A percentile compares a stretch with the other conserved stretches of the same genome.
These are phyloP conservation scores for Diplodia seriata DNA, from an alignment of 2,329 filamentous ascomycete genomes.

Conservation along the genomic window DNA sequence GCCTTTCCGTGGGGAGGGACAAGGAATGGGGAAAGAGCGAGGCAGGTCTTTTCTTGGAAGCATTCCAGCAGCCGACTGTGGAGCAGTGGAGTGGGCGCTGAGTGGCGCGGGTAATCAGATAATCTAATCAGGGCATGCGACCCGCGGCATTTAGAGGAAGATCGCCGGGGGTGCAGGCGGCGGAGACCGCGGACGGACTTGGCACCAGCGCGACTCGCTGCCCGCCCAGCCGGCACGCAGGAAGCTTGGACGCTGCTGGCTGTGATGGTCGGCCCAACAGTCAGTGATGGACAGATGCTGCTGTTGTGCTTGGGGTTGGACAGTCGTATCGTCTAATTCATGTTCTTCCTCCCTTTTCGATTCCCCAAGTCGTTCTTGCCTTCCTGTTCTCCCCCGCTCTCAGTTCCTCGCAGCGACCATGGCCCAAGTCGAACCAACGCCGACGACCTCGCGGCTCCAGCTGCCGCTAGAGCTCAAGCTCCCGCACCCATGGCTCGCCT, in stretches of 20 bases:
- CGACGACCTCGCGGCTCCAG: neutral
- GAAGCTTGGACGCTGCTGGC: neutral
- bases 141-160: slow-evolving; percentile 20
- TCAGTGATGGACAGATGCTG: neutral
- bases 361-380: neutral
- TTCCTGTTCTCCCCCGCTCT: too few species aligned
- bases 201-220: neutral
- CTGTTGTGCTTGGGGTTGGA: neutral
- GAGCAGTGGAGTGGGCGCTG: neutral
- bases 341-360: neutral
- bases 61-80: neutral
- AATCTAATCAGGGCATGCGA: slow-evolving; percentile 19
- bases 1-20: neutral
- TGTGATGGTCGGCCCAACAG: neutral
- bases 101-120: slow-evolving; percentile 17
- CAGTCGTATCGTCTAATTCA: neutral
- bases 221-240: neutral
- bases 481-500: slow-evolving; percentile 48
- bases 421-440: slow-evolving; percentile 2
- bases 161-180: neutral
- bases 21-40: too few species aligned
- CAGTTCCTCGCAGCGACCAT: neutral
- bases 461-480: slow-evolving; percentile 22
- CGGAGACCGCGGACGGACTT: neutral
- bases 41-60: neutral